A percentile compares a stretch with the other conserved stretches of the same genome.
These are phyloP conservation scores for Parachlorella kessleri DNA, from an alignment of 139 green algal genomes.

Conservation along the genomic window DNA sequence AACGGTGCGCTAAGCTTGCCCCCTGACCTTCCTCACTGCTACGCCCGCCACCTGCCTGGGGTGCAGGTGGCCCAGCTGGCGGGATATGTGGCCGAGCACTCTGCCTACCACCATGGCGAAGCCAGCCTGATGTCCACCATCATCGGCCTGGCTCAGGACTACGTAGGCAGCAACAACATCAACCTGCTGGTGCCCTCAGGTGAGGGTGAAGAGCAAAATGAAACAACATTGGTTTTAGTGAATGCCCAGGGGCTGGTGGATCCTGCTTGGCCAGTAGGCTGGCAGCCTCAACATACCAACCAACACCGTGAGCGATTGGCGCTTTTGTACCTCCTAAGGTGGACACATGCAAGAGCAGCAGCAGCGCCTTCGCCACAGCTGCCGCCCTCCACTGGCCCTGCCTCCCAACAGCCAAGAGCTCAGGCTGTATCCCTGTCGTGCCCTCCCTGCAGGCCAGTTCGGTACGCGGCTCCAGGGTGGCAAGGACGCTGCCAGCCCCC, in stretches of 20 bases:
- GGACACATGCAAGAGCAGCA: too few species aligned
- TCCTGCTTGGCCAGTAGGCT: too few species aligned
- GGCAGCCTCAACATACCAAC: too few species aligned
- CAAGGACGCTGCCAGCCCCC: conserved; percentile 92
- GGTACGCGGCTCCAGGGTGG: conserved; percentile 92
- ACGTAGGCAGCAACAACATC: conserved; percentile 98
- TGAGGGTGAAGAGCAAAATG: too few species aligned
- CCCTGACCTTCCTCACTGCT: background rate
- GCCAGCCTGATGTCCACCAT: conserved; percentile 85
- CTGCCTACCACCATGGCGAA: conserved; percentile 99
- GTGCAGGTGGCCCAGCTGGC: conserved; percentile 92
- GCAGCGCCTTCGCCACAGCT: too few species aligned
- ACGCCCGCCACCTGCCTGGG: too few species aligned
- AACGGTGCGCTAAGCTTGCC: too few species aligned
- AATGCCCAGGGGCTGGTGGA: too few species aligned
- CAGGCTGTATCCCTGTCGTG: background rate
- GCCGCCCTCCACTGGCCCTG: background rate
- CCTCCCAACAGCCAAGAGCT: background rate
- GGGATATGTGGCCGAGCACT: conserved; percentile 96
- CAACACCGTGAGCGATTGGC: too few species aligned
- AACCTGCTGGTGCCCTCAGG: conserved; percentile 89
- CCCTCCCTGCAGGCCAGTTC: conserved; percentile 75
- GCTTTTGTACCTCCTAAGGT: too few species aligned
- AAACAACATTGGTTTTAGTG: too few species aligned
- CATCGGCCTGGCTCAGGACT: conserved; percentile 92